Evolutionary conservation across 371 early-diverging fungal species (phyloP), one percentile per base, ranked within the genome.

Genomic region (Aphelidium insulamus): DNA sequence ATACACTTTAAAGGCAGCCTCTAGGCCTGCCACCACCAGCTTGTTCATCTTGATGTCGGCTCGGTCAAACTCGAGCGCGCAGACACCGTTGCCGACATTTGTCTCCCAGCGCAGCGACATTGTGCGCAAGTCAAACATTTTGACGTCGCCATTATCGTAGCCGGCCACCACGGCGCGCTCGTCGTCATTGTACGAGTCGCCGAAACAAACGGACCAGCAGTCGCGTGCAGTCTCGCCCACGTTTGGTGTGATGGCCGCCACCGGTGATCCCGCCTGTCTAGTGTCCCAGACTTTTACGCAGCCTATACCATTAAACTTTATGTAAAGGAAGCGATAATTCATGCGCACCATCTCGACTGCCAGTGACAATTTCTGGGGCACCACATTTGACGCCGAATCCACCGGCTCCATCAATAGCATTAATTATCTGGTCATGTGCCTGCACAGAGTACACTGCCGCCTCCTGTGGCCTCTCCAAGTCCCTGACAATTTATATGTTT

Each of bases 251-350:
- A 75, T 62, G 4, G 48, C 57, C 9, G 72, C 69, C 1, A 78
- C 72, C 8, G 75, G 59, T 23, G 55, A 54, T 19, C 63, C 69
- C 16, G 55, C 43, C 36, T 76, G 73, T 27, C 84, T 45, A 21
- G 56, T 49, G 45, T 83, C 84, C 84, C 84, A 83, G 12, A 79
- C 55, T 46, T 76, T 77, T 15, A 80, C 72, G 6, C 44, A 29
- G 1, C 72, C 68, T 70, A 31, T 20, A 20, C 17, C 22, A 36
- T 4, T 16, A 6, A 20, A 11, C 11, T 23, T 2, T 12, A 16
- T 21, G 17, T 12, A 5, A 25, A 37, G 3, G 9, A 16, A 20
- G 27, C 12, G 11, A 12, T 27, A 19, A n/a, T 41, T 1, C 14
- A 18, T 9, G 4, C 8, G 21, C 51, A 54, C 77, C 79, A 52